These are phyloP conservation scores for Sphaerulina musiva DNA, from an alignment of 2,329 filamentous ascomycete genomes.

Conservation along the genomic window DNA sequence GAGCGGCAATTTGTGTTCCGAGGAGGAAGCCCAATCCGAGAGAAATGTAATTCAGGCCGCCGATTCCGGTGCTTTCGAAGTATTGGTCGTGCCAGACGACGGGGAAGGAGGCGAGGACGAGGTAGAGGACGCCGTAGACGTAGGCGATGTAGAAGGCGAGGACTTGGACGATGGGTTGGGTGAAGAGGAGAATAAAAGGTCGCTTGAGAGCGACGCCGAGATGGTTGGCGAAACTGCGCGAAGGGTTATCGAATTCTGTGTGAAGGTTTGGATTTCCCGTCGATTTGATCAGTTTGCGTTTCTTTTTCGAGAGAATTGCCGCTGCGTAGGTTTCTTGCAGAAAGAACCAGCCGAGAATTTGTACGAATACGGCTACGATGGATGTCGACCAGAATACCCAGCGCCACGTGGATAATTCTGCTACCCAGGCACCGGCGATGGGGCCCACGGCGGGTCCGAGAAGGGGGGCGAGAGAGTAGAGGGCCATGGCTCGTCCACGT, in stretches of 20 bases:
- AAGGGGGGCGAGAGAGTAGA: slow-evolving; percentile 58
- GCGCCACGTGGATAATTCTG: slow-evolving; percentile 59
- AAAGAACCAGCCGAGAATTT: slow-evolving; percentile 55
- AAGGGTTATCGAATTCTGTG: slow-evolving; percentile 42
- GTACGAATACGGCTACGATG: slow-evolving; percentile 56
- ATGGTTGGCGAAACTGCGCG: slow-evolving; percentile 30
- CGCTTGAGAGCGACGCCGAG: slow-evolving; percentile 31
- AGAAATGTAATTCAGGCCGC: slow-evolving; percentile 42
- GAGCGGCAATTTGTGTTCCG: slow-evolving; percentile 40
- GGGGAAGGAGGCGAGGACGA: slow-evolving; percentile 35
- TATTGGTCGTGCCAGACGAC: slow-evolving; percentile 29
- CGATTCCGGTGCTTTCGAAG: slow-evolving; percentile 26
- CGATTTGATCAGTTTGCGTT: slow-evolving; percentile 50
- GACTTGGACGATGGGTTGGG: slow-evolving; percentile 35
- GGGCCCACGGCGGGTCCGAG: slow-evolving; percentile 61
- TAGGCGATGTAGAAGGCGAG: slow-evolving; percentile 36
- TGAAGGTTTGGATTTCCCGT: slow-evolving; percentile 56
- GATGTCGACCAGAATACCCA: slow-evolving; percentile 67
- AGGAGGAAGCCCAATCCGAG: slow-evolving; percentile 57
- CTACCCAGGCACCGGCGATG: slow-evolving; percentile 59
- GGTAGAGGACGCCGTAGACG: slow-evolving; percentile 37
- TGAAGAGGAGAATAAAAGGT: slow-evolving; percentile 34
- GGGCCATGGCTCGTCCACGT: slow-evolving; percentile 55
- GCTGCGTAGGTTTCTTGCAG: slow-evolving; percentile 61
- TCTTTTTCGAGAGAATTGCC: slow-evolving; percentile 54